Evolutionary conservation across 495 filamentous ascomycete species (phyloP), one percentile per base, ranked within the genome.

Genomic region (Penicillium mononematosum): DNA sequence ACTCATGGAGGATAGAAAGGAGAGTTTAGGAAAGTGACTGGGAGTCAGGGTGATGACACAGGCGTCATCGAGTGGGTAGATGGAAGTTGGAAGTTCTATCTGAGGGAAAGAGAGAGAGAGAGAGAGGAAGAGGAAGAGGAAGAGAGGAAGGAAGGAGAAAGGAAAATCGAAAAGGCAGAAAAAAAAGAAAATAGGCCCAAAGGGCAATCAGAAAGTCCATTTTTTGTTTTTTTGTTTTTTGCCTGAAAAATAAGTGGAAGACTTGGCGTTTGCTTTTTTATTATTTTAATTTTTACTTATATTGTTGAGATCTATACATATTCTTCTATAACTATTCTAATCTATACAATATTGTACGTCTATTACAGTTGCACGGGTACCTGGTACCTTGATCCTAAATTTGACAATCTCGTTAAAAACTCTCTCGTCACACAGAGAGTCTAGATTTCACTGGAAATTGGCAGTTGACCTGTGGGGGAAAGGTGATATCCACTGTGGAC

Each of bases 1-100:
- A 78, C 58, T 70, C 75, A 78, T 78, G 60, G 63, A 66, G 71
- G 55, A 57, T 58, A 38, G 39, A 59, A 58, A 55, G 58, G 36
- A 34, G 29, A 22, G 39, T 41, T 41, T 24, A 29, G 48, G 12
- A 45, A 31, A 14, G 8, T 38, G 5, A 10, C 7, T 32, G 25
- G 27, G 1, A 47, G 19, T 46, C 45, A 51, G 44, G 16, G 14
- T 12, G 16, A 20, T 51, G 49, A 10, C 36, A 52, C 27, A 10
- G 27, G 27, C 45, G 27, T 32, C 27, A 32, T 48, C 4, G 36
- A 16, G 45, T 32, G 45, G 38, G 50, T 42, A 38, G 38, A 56
- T 50, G 25, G 7, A 29, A 29, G 27, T 29, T 29, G 27, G 4
- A 36, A 38, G 51, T 45, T 58, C 38, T 47, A 44, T 57, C 34